Conservation (phyloP, 2,329 filamentous ascomycete genomes). For the Coniochaeta pulveracea region DNA sequence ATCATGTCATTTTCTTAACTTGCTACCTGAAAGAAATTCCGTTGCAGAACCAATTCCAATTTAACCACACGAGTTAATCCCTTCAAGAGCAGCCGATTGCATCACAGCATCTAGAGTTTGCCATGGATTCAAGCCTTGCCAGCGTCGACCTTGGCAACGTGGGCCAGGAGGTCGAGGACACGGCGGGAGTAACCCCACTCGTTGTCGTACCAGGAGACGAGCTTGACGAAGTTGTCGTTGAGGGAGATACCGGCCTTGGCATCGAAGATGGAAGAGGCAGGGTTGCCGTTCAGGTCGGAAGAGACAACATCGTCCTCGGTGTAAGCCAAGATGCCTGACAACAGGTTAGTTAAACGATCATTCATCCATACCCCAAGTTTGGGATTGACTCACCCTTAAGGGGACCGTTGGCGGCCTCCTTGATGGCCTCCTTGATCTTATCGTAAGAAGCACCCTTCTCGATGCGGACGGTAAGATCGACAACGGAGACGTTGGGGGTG, state of each 20-base stretch:
- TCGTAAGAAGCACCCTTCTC: constrained; percentile 86
- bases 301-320: constrained; percentile 97
- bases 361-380: not conserved
- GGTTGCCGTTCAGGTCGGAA: constrained; percentile 85
- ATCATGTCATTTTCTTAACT: too few species aligned
- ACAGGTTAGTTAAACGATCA: constrained; percentile 3
- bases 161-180: constrained; percentile 71
- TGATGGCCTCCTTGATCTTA: constrained; percentile 86
- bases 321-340: constrained; percentile 76
- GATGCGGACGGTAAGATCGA: constrained; percentile 88
- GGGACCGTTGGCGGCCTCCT: constrained; percentile 70
- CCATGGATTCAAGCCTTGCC: too few species aligned
- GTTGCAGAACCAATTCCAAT: too few species aligned
- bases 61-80: too few species aligned
- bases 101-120: too few species aligned
- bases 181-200: constrained; percentile 99
- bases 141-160: constrained; percentile 69
- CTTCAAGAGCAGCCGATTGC: too few species aligned
- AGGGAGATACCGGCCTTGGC: constrained; percentile 98
- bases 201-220: constrained; percentile 98
- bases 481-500: constrained; percentile 96
- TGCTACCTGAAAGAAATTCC: too few species aligned
- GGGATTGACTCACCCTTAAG: constrained; percentile 62
- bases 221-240: constrained; percentile 98
- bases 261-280: constrained; percentile 94